Conservation (phyloP, 768 basidiomycete species). For the Phanerodontia chrysosporium region DNA sequence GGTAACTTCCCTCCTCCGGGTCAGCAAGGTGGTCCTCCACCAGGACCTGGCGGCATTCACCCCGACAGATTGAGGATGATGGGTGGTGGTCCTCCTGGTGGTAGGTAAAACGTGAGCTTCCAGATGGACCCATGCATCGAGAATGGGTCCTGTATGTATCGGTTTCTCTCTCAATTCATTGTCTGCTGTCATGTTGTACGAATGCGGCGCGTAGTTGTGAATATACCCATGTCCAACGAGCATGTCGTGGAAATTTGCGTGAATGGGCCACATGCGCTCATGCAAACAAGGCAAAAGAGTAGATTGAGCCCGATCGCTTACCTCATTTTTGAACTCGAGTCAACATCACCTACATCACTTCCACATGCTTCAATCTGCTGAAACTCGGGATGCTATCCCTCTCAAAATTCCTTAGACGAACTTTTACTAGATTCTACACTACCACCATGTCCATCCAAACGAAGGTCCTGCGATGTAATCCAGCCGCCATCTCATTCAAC, state of each 20-base stretch:
- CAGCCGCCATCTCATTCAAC: slow-evolving; percentile 55
- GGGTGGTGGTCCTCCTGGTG: slow-evolving; percentile 27
- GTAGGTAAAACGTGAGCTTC: slow-evolving; percentile 20
- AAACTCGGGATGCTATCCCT: slow-evolving; percentile 4
- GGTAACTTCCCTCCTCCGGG: slow-evolving; percentile 18
- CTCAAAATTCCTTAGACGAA: not conserved
- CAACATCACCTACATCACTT: not conserved
- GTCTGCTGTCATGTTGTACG: not conserved
- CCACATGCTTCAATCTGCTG: not conserved
- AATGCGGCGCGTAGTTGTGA: not conserved
- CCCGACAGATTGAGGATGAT: slow-evolving; percentile 84
- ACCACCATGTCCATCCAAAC: slow-evolving; percentile 26
- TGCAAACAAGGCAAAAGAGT: not conserved
- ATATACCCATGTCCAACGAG: not conserved
- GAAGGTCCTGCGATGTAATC: slow-evolving; percentile 57
- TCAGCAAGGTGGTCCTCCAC: slow-evolving; percentile 27
- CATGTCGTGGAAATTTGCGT: not conserved
- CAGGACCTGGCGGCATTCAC: slow-evolving; percentile 69
- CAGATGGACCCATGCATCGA: not conserved
- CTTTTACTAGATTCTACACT: not conserved
- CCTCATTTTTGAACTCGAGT: slow-evolving; percentile 4
- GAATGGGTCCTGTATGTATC: not conserved
- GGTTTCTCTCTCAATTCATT: not conserved
- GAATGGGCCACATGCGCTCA: no score
- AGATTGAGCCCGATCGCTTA: slow-evolving; percentile 1